Base-by-base conservation (phyloP, 768 basidiomycete genomes). In the Tubosaeta sp. region DNA sequence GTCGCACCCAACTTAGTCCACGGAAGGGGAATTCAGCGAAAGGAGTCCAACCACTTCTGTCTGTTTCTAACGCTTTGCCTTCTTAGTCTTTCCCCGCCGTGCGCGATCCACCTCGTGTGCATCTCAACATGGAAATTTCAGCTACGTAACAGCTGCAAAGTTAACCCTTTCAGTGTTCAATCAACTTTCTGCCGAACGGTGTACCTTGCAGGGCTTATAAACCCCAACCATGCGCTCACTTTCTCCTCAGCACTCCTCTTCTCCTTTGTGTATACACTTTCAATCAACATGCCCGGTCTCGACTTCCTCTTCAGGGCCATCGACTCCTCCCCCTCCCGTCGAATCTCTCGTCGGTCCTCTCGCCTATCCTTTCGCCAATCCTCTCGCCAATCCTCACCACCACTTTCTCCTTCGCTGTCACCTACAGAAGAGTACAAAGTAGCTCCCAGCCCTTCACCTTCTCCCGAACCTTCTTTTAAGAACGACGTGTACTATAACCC, bases 401-500 rank as follows among this genome's bases (percentile, higher is more conserved):
- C 22, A 22, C 22, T 22, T 22, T 38, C 25, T 31, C 48, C 26
- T 46, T 60, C 8, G 33, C 46, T 2, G 6, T 54, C 48, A 0
- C 61, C 59, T 10, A 3, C 50, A 14, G 35, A 54, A 27, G 54
- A 45, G 25, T 26, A 48, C 26, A 53, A 7, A 0, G 19, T 12
- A 1, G 49, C 19, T 3, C n/a, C 2, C 19, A 4, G 13, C 27
- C 29, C 14, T 7, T 44, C 57, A 13, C 55, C 59, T 35, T 48
- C 57, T 11, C 57, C 65, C 1, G 50, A 47, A 12, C 3, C 6
- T 2, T 46, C 57, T 2, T 51, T 58, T 50, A 68, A 42, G 19
- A 8, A 55, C 5, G 64, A 50, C 11, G 69, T 68, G 3, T 88
- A 87, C 67, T 80, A 82, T 65, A 89, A 88, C 62, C 50, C 85